These are phyloP conservation scores for Trichosporon inkin DNA, from an alignment of 1,284 basidiomycete species.

Conservation along the genomic window DNA sequence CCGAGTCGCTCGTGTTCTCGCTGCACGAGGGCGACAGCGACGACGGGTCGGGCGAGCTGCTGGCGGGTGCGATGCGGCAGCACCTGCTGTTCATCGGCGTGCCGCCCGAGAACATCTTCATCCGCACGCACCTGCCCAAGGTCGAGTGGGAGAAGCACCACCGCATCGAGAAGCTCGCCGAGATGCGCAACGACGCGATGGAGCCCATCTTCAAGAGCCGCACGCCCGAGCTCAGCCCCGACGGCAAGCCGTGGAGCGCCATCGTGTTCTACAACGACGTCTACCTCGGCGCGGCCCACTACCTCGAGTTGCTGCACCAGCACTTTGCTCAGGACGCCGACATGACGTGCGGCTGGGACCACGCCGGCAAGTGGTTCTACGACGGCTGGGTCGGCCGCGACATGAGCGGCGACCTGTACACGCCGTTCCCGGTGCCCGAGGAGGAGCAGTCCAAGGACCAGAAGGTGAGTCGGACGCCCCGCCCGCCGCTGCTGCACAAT, in stretches of 20 bases:
- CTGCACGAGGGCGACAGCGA: conserved; percentile 41
- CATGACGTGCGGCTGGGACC: conserved; percentile 53
- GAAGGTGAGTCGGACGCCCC: conserved; percentile 41
- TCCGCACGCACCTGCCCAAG: conserved; percentile 34
- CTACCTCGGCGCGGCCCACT: conserved; percentile 48
- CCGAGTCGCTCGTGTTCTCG: conserved; percentile 40
- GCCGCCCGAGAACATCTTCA: conserved; percentile 43
- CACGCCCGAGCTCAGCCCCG: conserved; percentile 35
- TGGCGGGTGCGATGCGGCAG: conserved; percentile 35
- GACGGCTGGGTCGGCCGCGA: conserved; percentile 53
- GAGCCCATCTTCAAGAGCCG: conserved; percentile 43
- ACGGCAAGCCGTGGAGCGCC: conserved; percentile 42
- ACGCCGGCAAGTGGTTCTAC: conserved; percentile 50
- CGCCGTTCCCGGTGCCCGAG: conserved; percentile 46
- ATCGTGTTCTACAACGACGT: conserved; percentile 54
- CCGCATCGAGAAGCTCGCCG: conserved; percentile 49
- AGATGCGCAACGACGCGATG: conserved; percentile 51
- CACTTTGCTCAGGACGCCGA: conserved; percentile 49
- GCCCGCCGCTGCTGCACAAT: no score
- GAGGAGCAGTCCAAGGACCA: conserved; percentile 43
- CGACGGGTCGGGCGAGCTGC: conserved; percentile 35
- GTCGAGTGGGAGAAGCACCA: conserved; percentile 43
- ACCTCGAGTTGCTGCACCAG: conserved; percentile 51
- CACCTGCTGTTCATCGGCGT: conserved; percentile 46
- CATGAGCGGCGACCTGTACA: conserved; percentile 48